Evolutionary conservation across 2,329 filamentous ascomycete genomes (phyloP), one percentile per base, ranked within the genome.

Genomic region (Ilyonectria sp.): DNA sequence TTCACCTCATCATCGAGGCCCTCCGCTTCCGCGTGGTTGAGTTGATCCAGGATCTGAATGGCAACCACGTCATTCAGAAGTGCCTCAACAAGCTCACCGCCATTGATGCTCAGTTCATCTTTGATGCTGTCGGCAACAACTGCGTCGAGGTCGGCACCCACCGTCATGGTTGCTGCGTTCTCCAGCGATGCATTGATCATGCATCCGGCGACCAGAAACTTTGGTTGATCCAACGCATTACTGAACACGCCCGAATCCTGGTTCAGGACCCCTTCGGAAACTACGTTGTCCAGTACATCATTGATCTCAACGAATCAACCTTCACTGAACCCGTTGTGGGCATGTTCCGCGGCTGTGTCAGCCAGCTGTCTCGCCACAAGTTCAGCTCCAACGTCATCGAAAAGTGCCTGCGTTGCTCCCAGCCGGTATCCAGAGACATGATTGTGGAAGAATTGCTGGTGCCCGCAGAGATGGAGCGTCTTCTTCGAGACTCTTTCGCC

Each of bases 341-440:
- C 60, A 92, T 91, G 77, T 98, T 99, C 85, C 84, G 88, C 63
- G 92, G 92, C 75, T 87, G 86, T 85, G 93, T 89, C 84, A 92
- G 79, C 77, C 88, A 81, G 82, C 88, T 88, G 17, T 98, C 96
- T 6, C 95, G 94, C 79, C 96, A 99, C 85, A 99, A 99, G 83
- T 99, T 99, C 85, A 98, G 94, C 84, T 98, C 96, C 77, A 99
- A 99, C 75, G 96, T 99, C 65, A 95, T 99, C 70, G 96, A 99
- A 85, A 99, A 99, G 81, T 95, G 93, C 76, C 85, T 98, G 66
- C 94, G 96, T 63, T 97, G 94, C 78, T 92, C 95, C 40, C 90
- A 93, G 67, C 85, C 90, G 26, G 85, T 88, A 10, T 92, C 92
- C 58, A 94, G 92, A 79, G 92, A 94, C 74, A 86, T 91, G 80